phyloP scores from a whole-genome alignment of 345 rosid genomes.

The Acer saccharum region DNA sequence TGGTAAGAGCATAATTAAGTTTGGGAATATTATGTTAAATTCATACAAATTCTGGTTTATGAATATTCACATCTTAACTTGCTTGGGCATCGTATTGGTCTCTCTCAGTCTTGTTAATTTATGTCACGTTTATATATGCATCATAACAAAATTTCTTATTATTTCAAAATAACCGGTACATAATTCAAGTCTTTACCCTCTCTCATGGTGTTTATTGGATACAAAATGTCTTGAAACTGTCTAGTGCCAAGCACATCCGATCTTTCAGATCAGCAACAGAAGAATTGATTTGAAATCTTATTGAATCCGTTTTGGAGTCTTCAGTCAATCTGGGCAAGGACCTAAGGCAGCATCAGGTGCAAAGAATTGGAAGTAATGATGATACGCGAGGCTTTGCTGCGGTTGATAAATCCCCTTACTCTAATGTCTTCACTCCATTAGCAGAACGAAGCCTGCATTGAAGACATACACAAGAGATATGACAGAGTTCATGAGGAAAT shows the following conservation, averaged over 20 bases:
- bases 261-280: not conserved
- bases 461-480: not conserved
- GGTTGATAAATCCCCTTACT: conserved; percentile 4
- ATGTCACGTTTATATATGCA: no score
- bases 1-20: not conserved
- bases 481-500: no score
- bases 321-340: no score
- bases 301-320: no score
- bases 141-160: no score
- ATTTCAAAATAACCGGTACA: not conserved
- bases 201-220: not conserved
- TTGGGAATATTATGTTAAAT: not conserved
- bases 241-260: not conserved
- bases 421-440: not conserved
- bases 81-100: no score
- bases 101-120: no score
- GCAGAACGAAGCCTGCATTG: conserved; percentile 3
- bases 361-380: not conserved
- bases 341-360: conserved; percentile 3
- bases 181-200: not conserved
- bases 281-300: not conserved
- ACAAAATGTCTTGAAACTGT: not conserved
- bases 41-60: not conserved
- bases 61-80: no score
- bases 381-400: not conserved